Conservation (phyloP, 2,329 filamentous ascomycete genomes). For the Penicillium frequentans region DNA sequence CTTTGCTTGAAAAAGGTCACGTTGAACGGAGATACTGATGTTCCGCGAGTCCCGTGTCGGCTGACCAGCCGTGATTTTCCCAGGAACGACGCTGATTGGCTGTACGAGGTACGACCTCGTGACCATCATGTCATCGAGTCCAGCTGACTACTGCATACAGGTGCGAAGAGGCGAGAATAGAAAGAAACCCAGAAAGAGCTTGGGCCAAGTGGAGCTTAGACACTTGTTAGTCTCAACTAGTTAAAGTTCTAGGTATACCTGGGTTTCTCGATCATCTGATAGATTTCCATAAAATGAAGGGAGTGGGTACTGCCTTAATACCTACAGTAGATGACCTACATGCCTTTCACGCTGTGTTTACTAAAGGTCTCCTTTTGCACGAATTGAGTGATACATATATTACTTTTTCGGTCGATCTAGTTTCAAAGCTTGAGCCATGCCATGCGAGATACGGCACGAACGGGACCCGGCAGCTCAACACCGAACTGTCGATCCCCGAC, state of each 20-base stretch:
- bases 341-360: too few relatives aligned
- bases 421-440: constrained; percentile 14
- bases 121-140: constrained; percentile 24
- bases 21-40: constrained; percentile 9
- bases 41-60: constrained; percentile 30
- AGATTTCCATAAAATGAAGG: background rate
- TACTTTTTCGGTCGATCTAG: background rate
- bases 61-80: constrained; percentile 41
- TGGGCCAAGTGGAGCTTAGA: constrained; percentile 16
- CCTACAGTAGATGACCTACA: too few relatives aligned
- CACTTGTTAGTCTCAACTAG: background rate
- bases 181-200: constrained; percentile 13
- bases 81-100: constrained; percentile 31
- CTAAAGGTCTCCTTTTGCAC: background rate
- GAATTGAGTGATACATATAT: background rate
- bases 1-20: background rate
- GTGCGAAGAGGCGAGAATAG: background rate
- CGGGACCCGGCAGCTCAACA: constrained; percentile 16
- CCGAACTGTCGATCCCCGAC: constrained; percentile 17
- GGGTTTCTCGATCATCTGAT: constrained; percentile 1
- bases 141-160: constrained; percentile 19
- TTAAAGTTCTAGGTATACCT: background rate
- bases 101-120: constrained; percentile 14
- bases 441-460: constrained; percentile 22
- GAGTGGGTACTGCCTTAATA: background rate